phyloP scores from a whole-genome alignment of 441 rosid species.

The Jatropha multifida region DNA sequence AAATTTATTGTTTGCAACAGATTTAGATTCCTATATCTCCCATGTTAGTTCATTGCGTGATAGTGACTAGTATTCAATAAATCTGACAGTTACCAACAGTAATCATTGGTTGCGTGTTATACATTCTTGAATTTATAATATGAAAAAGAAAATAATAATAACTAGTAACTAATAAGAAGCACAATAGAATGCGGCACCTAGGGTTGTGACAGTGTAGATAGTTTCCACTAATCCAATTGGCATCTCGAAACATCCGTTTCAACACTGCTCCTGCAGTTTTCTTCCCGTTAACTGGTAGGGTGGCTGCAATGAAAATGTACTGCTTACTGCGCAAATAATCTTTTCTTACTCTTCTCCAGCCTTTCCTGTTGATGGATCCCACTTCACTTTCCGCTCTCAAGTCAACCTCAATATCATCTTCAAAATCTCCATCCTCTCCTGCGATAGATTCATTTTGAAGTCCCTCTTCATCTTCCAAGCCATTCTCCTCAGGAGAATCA shows the following conservation, averaged over 20 bases:
- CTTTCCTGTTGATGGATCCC: constrained; percentile 42
- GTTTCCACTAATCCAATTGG: constrained; percentile 82
- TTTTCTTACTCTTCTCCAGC: constrained; percentile 81
- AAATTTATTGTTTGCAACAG: background rate
- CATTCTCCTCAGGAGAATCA: constrained; percentile 27
- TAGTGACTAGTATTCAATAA: background rate
- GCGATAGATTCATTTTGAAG: constrained; percentile 32
- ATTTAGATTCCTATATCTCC: background rate
- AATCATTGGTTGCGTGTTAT: background rate
- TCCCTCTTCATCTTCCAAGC: constrained; percentile 29
- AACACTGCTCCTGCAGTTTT: constrained; percentile 87
- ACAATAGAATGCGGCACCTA: constrained; percentile 43
- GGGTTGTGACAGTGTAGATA: constrained; percentile 94
- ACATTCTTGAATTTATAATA: background rate
- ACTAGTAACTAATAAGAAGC: constrained; percentile 1
- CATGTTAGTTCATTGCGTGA: background rate
- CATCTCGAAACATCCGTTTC: constrained; percentile 87
- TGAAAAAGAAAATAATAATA: background rate
- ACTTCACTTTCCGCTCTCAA: constrained; percentile 30
- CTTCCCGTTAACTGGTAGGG: constrained; percentile 91
- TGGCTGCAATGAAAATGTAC: constrained; percentile 91
- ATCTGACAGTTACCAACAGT: background rate
- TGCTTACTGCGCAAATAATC: constrained; percentile 78
- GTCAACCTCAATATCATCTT: constrained; percentile 34
- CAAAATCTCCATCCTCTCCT: constrained; percentile 45